phyloP scores from a whole-genome alignment of 2,329 filamentous ascomycete species.

The Keithomyces neogunnii region DNA sequence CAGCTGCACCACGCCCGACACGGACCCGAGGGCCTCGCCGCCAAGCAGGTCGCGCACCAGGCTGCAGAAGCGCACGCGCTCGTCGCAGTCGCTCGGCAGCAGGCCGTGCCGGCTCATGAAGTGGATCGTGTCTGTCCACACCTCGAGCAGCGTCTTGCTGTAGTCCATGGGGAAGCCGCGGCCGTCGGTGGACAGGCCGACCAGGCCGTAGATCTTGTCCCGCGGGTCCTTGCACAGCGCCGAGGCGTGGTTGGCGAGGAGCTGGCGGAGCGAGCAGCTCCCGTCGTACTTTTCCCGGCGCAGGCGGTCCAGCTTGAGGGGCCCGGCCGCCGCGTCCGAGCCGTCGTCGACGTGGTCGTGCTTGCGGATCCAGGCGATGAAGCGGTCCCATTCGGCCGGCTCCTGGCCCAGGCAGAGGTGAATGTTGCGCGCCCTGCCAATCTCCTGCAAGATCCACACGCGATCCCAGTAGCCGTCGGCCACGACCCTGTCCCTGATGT shows the following conservation, averaged over 20 bases:
- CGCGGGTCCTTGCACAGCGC: conserved; percentile 12
- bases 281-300: conserved; percentile 9
- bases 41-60: conserved; percentile 7
- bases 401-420: conserved; percentile 6
- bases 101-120: conserved; percentile 10
- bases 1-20: conserved; percentile 8
- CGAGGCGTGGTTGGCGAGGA: conserved; percentile 7
- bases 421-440: conserved; percentile 9
- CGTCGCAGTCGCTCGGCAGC: conserved; percentile 1
- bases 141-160: conserved; percentile 13
- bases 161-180: conserved; percentile 14
- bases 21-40: conserved; percentile 5
- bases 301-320: conserved; percentile 6
- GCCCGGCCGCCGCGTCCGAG: not conserved
- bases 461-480: conserved; percentile 10
- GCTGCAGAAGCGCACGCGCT: conserved; percentile 5
- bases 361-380: conserved; percentile 7
- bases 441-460: conserved; percentile 13
- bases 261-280: conserved; percentile 7
- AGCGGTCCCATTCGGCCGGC: conserved; percentile 5
- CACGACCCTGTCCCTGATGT: conserved; percentile 2
- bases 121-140: conserved; percentile 15
- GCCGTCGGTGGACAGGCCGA: conserved; percentile 13
- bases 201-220: conserved; percentile 18
- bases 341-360: not conserved